Evolutionary conservation across 1,284 basidiomycete species (phyloP), one percentile per base, ranked within the genome.

Genomic region (Leccinum fallax): DNA sequence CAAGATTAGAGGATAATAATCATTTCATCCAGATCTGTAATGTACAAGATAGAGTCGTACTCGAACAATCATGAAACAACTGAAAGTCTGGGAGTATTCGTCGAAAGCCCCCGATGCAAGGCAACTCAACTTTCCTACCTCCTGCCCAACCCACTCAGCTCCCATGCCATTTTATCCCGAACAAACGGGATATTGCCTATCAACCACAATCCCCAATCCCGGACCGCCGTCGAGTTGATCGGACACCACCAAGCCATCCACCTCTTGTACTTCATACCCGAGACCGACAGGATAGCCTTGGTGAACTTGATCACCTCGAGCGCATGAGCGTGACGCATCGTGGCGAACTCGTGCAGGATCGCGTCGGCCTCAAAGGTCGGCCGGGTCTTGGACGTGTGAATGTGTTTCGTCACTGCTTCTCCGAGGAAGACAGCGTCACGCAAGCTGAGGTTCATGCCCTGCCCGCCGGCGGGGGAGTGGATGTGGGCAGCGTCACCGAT

Each of bases 371-470:
- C 64, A 0, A 58, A 28, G 11, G 69, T 53, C 0, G 70, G 52
- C 26, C 59, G 11, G 7, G 26, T 52, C 49, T 52, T 7, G 49
- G 26, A 19, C 13, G 21, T 19, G 8, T n/a, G 16, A 9, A 26
- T 26, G 16, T 52, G 49, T 8, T 52, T 52, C 49, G 16, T n/a
- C 49, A 52, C 19, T 9, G 49, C 49, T 28, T 52, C 26, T 15
- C 49, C 49, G 15, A 52, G 15, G 16, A 28, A n/a, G 26, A 52
- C 21, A 11, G 49, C 26, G 3, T 52, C 49, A 19, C 26, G 21
- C 24, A 52, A 58, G 5, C 80, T 80, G 46, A 82, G 78, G 63
- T 83, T 82, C 80, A 82, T 79, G 6, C 80, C 80, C 66, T 83
- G 80, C 1, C 80, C 80, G 19, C 80, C 81, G 2, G 74, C 74